These are phyloP conservation scores for Lathyrus sativus DNA, from an alignment of 306 rosid genomes.

Conservation along the genomic window DNA sequence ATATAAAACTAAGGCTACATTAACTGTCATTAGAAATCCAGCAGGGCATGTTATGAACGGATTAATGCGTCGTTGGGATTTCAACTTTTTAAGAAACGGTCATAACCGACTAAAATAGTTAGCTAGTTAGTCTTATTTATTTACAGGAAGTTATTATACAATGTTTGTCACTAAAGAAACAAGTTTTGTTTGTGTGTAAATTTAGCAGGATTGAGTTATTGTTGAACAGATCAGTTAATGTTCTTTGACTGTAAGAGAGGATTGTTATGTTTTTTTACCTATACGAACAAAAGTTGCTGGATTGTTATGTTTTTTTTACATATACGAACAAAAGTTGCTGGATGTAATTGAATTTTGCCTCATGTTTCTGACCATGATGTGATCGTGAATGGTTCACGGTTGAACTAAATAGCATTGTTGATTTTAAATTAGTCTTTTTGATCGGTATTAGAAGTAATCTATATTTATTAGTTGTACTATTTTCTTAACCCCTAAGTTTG, in stretches of 20 bases:
- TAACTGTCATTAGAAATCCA: slow-evolving; percentile 74
- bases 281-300: not conserved
- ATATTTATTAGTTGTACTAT: no score
- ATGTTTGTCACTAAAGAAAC: slow-evolving; percentile 50
- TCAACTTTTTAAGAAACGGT: slow-evolving; percentile 72
- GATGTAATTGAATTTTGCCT: not conserved
- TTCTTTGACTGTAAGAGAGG: slow-evolving; percentile 29
- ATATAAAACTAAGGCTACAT: slow-evolving; percentile 76
- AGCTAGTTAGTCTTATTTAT: slow-evolving; percentile 11
- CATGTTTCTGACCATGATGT: not conserved
- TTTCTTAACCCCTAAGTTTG: no score
- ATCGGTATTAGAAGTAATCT: no score
- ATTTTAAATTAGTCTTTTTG: no score
- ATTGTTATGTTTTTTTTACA: slow-evolving; percentile 11
- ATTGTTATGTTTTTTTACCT: slow-evolving; percentile 4
- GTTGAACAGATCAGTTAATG: slow-evolving; percentile 11
- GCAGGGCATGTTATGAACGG: slow-evolving; percentile 69
- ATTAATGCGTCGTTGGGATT: slow-evolving; percentile 89
- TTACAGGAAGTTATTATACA: slow-evolving; percentile 27
- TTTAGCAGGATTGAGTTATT: slow-evolving; percentile 24
- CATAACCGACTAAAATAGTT: slow-evolving; percentile 46
- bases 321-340: not conserved
- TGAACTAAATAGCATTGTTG: no score
- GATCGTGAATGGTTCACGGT: no score
- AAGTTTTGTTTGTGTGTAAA: slow-evolving; percentile 32